Base-by-base conservation (phyloP, 805 yeast genomes). In the Wickerhamomyces tratensis region DNA sequence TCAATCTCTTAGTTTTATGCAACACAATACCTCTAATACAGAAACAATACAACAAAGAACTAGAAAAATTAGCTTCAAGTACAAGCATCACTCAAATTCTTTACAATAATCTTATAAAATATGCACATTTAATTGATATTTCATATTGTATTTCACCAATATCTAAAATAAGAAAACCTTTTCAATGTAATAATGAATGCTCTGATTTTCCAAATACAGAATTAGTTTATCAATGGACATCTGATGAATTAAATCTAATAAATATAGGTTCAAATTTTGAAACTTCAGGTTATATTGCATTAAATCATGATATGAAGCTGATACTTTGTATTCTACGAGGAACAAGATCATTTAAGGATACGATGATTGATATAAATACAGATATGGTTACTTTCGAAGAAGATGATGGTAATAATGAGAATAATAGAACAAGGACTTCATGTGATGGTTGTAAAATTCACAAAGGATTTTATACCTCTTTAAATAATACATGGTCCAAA, bases 101-200 rank as follows among this genome's bases (percentile, higher is more conserved):
- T 8, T 54, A 49, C 34, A 39, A 45, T 15, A 39, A 46, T 4
- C 41, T 55, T 7, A 35, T 41, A 6, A 35, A 25, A 7, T 42
- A 40, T 30, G 55, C 59, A 0, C 54, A 52, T 39, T 27, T 56
- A 12, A 54, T 53, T 25, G 59, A 56, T 33, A 51, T 56, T 13
- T 48, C 58, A 3, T 55, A 54, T 37, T 56, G 61, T 35, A 49
- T 56, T 1, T 53, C 61, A 1, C 50, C 53, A 4, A 27, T 49
- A 5, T 39, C 53, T 0, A 36, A 38, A 15, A 54, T 56, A 5
- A 30, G 41, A 5, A 39, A 43, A 5, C 61, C 61, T 2, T 56
- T 54, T 20, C 25, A 39, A 3, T 56, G 61, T 36, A 56, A 54
- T n/a, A 49, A 48, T 36, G 45, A 36, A 12, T 56, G 61, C 36